A percentile compares a stretch with the other conserved stretches of the same genome.
Conservation (phyloP, 176 grass and related monocot species). For the Cymbopogon citratus region DNA sequence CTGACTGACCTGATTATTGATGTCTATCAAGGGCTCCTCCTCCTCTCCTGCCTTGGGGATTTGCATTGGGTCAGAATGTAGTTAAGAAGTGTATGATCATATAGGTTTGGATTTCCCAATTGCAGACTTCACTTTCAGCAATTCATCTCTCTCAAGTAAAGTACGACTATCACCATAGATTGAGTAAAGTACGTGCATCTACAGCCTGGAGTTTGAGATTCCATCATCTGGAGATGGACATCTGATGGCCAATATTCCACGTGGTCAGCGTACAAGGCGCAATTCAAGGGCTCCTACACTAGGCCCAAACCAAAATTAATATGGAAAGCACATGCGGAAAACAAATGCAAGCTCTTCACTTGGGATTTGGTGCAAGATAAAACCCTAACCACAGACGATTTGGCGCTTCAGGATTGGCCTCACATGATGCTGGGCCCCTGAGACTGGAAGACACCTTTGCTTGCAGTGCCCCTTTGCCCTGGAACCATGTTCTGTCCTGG, state of each 20-base stretch:
- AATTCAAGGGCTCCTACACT: background rate
- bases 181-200: background rate
- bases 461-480: background rate
- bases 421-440: background rate
- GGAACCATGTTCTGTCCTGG: background rate
- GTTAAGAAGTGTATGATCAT: background rate
- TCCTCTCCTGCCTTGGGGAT: background rate
- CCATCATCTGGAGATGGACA: background rate
- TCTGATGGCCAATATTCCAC: background rate
- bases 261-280: background rate
- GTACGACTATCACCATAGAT: background rate
- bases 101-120: background rate
- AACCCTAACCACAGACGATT: background rate
- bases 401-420: too few relatives aligned
- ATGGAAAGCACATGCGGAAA: background rate
- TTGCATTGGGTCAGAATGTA: conserved; percentile 4
- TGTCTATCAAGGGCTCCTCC: background rate
- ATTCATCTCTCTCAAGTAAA: background rate
- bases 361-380: background rate
- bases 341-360: background rate
- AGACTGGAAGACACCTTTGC: background rate
- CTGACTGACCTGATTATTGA: background rate
- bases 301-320: background rate
- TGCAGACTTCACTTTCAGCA: background rate
- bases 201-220: background rate